Evolutionary conservation across 768 basidiomycete genomes (phyloP).

Genomic region (Cubamyces sp.): DNA sequence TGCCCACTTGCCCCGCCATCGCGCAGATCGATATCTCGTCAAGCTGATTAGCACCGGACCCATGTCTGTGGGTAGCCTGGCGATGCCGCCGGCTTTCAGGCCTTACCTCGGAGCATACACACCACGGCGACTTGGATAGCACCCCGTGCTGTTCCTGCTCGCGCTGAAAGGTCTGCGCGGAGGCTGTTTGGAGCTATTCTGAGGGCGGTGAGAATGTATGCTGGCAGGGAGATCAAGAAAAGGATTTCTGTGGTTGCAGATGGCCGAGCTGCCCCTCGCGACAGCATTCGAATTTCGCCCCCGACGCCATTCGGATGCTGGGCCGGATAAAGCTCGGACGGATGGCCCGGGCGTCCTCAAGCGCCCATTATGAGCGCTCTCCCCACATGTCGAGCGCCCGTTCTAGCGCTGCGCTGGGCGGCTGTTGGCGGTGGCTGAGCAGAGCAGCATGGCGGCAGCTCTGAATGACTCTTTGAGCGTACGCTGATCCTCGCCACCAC

Average conservation of each 20-base stretch:
- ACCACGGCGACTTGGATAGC: background rate
- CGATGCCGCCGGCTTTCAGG: conserved; percentile 24
- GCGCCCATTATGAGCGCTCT: background rate
- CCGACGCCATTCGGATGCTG: no score
- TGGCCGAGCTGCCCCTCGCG: no score
- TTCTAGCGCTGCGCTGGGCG: background rate
- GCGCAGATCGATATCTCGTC: conserved; percentile 28
- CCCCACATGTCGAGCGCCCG: background rate
- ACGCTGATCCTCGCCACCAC: conserved; percentile 22
- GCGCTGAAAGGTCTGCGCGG: background rate
- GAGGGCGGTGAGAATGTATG: background rate
- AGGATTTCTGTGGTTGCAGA: no score
- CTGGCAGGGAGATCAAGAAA: background rate
- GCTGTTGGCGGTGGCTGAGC: background rate
- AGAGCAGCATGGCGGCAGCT: background rate
- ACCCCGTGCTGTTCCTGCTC: background rate
- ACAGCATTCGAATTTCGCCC: no score
- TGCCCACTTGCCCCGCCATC: conserved; percentile 11
- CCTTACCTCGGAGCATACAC: conserved; percentile 13
- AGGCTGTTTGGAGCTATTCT: background rate
- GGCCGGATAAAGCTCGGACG: background rate
- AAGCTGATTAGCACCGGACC: conserved; percentile 21
- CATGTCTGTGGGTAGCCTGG: conserved; percentile 15
- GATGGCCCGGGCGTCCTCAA: background rate
- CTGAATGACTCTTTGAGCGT: conserved; percentile 8